Evolutionary conservation across 768 basidiomycete species (phyloP).

Genomic region (Mycena epipterygia): DNA sequence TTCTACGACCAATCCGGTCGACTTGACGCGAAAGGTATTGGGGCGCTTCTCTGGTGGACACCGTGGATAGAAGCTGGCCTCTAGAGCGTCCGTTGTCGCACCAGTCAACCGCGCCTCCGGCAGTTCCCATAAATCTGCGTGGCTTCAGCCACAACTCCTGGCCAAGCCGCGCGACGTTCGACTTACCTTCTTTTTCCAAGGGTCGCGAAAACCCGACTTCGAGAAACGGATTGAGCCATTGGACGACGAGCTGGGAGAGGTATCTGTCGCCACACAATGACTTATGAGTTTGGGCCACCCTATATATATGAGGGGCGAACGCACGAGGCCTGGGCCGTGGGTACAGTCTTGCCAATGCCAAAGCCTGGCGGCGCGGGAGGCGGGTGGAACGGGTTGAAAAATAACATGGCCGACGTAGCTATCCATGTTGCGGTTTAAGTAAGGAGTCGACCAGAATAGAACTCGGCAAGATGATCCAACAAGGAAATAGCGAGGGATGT

Average conservation of each 20-base stretch:
- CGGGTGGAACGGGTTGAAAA: slow-evolving; percentile 37
- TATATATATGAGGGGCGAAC: slow-evolving; percentile 28
- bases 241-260: slow-evolving; percentile 61
- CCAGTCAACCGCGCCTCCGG: slow-evolving; percentile 54
- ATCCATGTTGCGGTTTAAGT: no score
- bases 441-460: no score
- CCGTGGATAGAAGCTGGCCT: slow-evolving; percentile 62
- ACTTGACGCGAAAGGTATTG: slow-evolving; percentile 40
- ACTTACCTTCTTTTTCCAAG: slow-evolving; percentile 66
- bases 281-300: not conserved
- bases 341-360: slow-evolving; percentile 36
- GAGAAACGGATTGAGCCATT: slow-evolving; percentile 70
- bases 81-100: slow-evolving; percentile 56
- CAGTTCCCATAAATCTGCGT: slow-evolving; percentile 67
- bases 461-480: no score
- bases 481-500: no score
- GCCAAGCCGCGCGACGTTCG: no score
- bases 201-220: slow-evolving; percentile 72
- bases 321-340: slow-evolving; percentile 49
- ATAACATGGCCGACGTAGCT: slow-evolving; percentile 11
- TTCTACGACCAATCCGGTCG: slow-evolving; percentile 14
- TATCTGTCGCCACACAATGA: slow-evolving; percentile 44
- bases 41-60: slow-evolving; percentile 66
- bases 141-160: not conserved
- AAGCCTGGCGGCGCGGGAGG: slow-evolving; percentile 40